A percentile compares a stretch with the other conserved stretches of the same genome.
Conservation (phyloP, 805 yeast genomes). For the Pichia sporocuriosa region DNA sequence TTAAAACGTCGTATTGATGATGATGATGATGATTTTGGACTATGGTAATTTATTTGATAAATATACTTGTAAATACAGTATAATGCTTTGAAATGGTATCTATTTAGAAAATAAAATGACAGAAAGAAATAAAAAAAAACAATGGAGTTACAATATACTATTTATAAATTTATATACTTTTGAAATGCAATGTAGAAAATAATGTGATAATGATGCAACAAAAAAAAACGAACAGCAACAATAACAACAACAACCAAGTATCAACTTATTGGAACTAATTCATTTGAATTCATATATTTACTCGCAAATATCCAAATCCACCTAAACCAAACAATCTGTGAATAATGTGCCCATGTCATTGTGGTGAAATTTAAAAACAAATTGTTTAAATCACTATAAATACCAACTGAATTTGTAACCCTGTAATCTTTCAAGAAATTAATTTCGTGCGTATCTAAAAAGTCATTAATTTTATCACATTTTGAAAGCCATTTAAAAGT, state of each 20-base stretch:
- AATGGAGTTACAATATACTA: no score
- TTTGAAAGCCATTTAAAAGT: neutral
- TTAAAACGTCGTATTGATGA: conserved; percentile 16
- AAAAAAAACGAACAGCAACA: neutral
- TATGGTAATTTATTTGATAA: conserved; percentile 19
- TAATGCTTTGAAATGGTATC: neutral
- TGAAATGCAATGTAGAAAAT: no score
- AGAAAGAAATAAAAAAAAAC: no score
- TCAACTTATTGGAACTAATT: conserved; percentile 35
- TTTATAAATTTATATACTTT: no score
- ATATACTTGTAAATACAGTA: neutral
- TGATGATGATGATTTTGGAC: conserved; percentile 27
- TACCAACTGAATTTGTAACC: neutral
- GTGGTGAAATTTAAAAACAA: conserved; percentile 48
- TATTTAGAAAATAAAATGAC: no score
- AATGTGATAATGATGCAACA: no score
- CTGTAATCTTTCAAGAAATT: neutral
- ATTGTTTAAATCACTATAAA: conserved; percentile 35
- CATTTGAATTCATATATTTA: conserved; percentile 72
- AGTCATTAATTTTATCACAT: neutral
- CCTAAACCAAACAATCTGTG: conserved; percentile 95
- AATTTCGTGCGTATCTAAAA: neutral
- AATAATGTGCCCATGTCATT: conserved; percentile 74
- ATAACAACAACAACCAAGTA: no score
- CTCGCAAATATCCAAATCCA: conserved; percentile 79